Evolutionary conservation across 225 moss, liverwort and hornwort species (phyloP).

Genomic region (Polytrichum formosum): DNA sequence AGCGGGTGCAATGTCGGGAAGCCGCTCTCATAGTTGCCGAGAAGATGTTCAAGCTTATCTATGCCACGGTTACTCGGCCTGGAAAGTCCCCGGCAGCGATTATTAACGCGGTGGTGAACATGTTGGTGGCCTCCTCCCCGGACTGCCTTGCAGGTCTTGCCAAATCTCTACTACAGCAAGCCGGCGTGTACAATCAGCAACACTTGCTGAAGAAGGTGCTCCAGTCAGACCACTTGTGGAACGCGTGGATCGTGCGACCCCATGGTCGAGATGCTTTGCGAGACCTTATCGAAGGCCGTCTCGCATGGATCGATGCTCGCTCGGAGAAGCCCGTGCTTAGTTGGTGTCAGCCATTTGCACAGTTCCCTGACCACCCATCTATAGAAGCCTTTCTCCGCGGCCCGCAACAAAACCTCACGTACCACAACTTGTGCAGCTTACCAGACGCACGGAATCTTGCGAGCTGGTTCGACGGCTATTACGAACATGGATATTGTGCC

Average conservation of each 20-base stretch:
- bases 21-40: conserved; percentile 2
- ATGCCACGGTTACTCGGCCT: neutral
- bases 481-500: conserved; percentile 1
- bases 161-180: neutral
- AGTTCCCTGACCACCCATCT: conserved; percentile 5
- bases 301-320: no score
- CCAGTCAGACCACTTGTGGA: neutral
- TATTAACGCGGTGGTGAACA: neutral
- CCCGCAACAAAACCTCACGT: neutral
- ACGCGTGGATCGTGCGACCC: neutral
- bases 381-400: conserved; percentile 19
- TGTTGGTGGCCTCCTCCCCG: neutral
- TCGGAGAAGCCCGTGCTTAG: conserved; percentile 5
- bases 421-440: neutral
- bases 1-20: conserved; percentile 1
- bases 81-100: neutral
- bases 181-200: neutral
- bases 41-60: conserved; percentile 6
- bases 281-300: neutral
- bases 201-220: conserved; percentile 1
- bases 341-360: conserved; percentile 16
- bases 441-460: conserved; percentile 1
- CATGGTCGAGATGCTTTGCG: neutral
- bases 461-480: neutral
- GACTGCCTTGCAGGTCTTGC: no score